phyloP scores from a whole-genome alignment of 2,329 filamentous ascomycete genomes.

The Colletotrichum godetiae region DNA sequence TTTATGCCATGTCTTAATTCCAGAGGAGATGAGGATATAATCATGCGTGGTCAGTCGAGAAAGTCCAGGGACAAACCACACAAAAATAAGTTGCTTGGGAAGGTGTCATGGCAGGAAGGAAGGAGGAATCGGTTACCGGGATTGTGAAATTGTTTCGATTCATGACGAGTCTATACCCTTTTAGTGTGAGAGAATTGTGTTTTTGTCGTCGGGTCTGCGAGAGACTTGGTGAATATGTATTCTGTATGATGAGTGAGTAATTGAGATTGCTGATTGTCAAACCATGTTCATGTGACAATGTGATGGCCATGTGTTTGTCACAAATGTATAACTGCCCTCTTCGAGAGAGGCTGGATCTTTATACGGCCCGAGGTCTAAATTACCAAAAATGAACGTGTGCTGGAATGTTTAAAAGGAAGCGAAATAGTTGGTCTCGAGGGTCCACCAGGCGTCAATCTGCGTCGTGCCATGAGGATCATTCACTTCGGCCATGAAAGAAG shows the following conservation, averaged over 20 bases:
- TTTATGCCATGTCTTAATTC: neutral
- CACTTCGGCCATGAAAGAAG: too few species aligned
- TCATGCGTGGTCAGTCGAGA: neutral
- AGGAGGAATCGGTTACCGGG: neutral
- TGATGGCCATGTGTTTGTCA: too few species aligned
- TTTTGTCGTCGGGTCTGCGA: neutral
- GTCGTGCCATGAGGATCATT: too few species aligned
- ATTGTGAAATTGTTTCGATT: conserved; percentile 30
- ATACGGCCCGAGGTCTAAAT: too few species aligned
- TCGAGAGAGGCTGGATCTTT: too few species aligned
- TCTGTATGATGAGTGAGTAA: neutral
- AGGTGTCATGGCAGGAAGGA: conserved; percentile 3
- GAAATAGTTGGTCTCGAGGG: too few species aligned
- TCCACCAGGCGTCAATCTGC: too few species aligned
- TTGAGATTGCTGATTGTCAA: neutral
- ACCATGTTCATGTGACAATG: neutral
- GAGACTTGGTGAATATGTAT: neutral
- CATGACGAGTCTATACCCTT: conserved; percentile 37
- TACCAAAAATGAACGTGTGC: too few species aligned
- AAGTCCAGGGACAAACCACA: neutral
- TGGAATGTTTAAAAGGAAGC: too few species aligned
- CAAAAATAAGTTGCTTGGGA: neutral
- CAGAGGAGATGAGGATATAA: conserved; percentile 4
- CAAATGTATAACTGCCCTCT: too few species aligned
- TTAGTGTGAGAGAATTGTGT: conserved; percentile 27